These are phyloP conservation scores for Clavulina sp. DNA, from an alignment of 768 basidiomycete species.

Conservation along the genomic window DNA sequence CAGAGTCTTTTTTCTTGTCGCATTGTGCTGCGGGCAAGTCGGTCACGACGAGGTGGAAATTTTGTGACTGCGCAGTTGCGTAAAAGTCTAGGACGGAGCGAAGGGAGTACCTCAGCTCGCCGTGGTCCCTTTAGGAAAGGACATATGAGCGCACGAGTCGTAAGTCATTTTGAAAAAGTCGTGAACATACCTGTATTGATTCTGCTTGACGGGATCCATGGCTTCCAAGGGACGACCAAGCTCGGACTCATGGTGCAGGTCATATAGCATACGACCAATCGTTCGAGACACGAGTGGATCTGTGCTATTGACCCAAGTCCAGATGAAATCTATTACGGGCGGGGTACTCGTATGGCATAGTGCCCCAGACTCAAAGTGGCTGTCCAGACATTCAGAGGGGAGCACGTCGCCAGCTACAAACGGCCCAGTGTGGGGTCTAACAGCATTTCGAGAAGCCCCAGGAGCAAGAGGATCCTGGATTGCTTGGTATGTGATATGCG, in stretches of 20 bases:
- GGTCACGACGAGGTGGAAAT: conserved; percentile 12
- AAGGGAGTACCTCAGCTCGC: conserved; percentile 16
- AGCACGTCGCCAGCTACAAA: neutral
- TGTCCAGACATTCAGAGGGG: conserved; percentile 5
- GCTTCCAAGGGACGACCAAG: neutral
- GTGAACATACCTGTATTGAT: neutral
- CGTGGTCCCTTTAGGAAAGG: conserved; percentile 13
- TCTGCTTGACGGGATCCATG: neutral
- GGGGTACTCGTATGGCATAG: neutral
- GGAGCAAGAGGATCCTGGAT: neutral
- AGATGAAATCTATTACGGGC: conserved; percentile 11
- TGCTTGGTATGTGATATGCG: neutral
- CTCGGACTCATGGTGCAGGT: neutral
- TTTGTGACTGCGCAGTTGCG: neutral
- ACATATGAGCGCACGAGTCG: neutral
- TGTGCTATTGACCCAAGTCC: conserved; percentile 15
- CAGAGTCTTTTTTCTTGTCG: neutral
- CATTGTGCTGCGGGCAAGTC: conserved; percentile 11
- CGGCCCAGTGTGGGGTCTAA: no score
- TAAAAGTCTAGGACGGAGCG: conserved; percentile 12
- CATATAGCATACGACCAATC: neutral
- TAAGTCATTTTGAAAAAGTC: neutral
- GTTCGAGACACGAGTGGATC: conserved; percentile 4
- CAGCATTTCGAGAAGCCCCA: neutral
- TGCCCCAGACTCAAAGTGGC: conserved; percentile 1